These are phyloP conservation scores for Rhododendron vialii DNA, from an alignment of 148 eudicot genomes.

Conservation along the genomic window DNA sequence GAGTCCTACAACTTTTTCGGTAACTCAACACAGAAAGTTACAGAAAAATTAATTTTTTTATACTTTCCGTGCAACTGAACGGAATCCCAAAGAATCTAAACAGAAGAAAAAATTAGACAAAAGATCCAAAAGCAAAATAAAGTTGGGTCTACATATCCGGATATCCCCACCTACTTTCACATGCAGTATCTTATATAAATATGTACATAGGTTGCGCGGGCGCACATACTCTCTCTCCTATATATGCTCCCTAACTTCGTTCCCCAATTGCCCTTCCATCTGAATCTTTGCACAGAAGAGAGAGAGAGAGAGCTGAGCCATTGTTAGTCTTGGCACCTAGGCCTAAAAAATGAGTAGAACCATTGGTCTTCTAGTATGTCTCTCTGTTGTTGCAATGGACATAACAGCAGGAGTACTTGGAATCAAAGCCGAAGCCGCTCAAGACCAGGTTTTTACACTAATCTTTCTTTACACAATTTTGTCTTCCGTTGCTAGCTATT, in stretches of 20 bases:
- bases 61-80: too few species aligned
- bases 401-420: conserved; percentile 75
- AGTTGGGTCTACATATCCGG: too few species aligned
- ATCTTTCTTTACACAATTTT: not conserved
- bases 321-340: not conserved
- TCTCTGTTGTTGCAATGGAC: conserved; percentile 55
- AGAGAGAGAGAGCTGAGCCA: not conserved
- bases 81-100: conserved; percentile 9
- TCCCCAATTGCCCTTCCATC: not conserved
- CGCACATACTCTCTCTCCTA: too few species aligned
- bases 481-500: not conserved
- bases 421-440: conserved; percentile 76
- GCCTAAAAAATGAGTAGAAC: conserved; percentile 33
- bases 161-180: conserved; percentile 4
- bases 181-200: not conserved
- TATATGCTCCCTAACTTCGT: not conserved
- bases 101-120: not conserved
- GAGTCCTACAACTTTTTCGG: too few species aligned
- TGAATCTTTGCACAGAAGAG: not conserved
- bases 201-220: not conserved
- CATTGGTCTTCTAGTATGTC: conserved; percentile 48
- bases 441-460: conserved; percentile 50
- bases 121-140: too few species aligned
- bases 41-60: too few species aligned
- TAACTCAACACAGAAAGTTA: too few species aligned